phyloP scores from a whole-genome alignment of 2,329 filamentous ascomycete genomes.

The Arthrinium puccinioides region DNA sequence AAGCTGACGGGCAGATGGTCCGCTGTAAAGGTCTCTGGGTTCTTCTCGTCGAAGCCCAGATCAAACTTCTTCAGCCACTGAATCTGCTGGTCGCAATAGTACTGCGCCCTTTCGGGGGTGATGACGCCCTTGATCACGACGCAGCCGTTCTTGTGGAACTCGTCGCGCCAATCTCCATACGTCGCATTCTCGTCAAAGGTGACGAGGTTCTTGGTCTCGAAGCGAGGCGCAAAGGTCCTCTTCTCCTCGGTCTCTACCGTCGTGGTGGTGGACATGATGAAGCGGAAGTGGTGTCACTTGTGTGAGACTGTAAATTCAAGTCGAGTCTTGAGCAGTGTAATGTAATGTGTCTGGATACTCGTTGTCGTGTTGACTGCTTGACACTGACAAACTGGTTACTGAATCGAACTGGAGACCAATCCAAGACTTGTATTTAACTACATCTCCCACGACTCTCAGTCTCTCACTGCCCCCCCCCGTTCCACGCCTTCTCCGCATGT shows the following conservation, averaged over 20 bases:
- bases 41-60: slow-evolving; percentile 29
- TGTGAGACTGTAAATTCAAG: too few species aligned
- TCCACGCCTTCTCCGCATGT: too few species aligned
- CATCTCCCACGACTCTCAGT: too few species aligned
- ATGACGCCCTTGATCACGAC: slow-evolving; percentile 32
- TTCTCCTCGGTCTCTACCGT: slow-evolving; percentile 4
- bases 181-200: slow-evolving; percentile 14
- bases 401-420: too few species aligned
- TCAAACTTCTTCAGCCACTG: slow-evolving; percentile 33
- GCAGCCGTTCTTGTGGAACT: slow-evolving; percentile 31
- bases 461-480: too few species aligned
- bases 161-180: slow-evolving; percentile 34
- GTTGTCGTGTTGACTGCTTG: too few species aligned
- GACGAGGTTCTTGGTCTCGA: slow-evolving; percentile 14
- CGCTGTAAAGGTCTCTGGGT: slow-evolving; percentile 30
- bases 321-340: too few species aligned
- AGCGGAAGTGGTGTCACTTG: too few species aligned
- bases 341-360: too few species aligned
- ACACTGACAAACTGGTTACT: too few species aligned
- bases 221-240: slow-evolving; percentile 17
- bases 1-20: slow-evolving; percentile 33
- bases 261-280: slow-evolving; percentile 4
- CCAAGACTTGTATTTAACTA: too few species aligned
- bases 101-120: slow-evolving; percentile 25
- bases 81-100: slow-evolving; percentile 30